phyloP scores from a whole-genome alignment of 2,329 filamentous ascomycete species.

The Fusarium hostae region DNA sequence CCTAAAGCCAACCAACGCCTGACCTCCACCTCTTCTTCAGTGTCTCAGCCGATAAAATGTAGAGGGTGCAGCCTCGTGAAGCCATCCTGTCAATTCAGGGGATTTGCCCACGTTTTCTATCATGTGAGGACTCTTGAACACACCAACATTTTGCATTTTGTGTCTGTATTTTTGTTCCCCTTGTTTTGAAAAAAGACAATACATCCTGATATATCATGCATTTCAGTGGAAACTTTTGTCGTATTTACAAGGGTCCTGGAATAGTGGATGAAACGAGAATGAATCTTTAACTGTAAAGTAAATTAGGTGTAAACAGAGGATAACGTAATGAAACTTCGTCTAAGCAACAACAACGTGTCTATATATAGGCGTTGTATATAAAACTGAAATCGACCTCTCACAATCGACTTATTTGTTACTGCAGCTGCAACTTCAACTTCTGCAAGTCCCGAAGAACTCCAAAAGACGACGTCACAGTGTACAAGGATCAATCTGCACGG shows the following conservation, averaged over 20 bases:
- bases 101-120: conserved; percentile 38
- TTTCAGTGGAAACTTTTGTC: background rate
- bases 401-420: background rate
- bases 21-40: conserved; percentile 13
- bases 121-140: conserved; percentile 21
- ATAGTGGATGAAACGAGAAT: conserved; percentile 12
- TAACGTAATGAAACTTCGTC: conserved; percentile 1
- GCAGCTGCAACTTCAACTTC: background rate
- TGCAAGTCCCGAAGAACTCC: conserved; percentile 11
- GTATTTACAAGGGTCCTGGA: conserved; percentile 5
- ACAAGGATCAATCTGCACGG: conserved; percentile 24
- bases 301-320: background rate
- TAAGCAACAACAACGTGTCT: background rate
- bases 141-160: background rate
- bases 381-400: conserved; percentile 15
- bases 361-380: background rate
- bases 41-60: conserved; percentile 28
- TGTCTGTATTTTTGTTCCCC: background rate
- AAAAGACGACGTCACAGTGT: conserved; percentile 32
- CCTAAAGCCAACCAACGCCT: conserved; percentile 12
- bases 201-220: conserved; percentile 39
- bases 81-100: conserved; percentile 37
- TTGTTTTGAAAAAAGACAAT: background rate
- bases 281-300: conserved; percentile 12
- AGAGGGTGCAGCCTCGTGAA: conserved; percentile 25